Percentiles rank a stretch among this genome's conserved stretches.
Conservation (phyloP, 1,284 basidiomycete genomes). For the Malassezia dermatis region DNA sequence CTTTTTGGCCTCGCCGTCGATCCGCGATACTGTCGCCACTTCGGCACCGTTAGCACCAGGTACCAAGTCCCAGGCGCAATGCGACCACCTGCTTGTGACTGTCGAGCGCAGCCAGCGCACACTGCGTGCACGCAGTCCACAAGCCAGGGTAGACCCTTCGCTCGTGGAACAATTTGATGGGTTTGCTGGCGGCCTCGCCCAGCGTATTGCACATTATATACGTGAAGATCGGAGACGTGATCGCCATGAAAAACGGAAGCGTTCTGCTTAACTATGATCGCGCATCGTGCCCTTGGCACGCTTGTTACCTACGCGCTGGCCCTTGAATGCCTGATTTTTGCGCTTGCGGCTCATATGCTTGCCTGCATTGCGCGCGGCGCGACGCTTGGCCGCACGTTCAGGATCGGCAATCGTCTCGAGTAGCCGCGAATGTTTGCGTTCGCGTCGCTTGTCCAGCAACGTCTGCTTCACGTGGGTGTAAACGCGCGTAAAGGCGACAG, state of each 20-base stretch:
- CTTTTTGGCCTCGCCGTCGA: constrained; percentile 3
- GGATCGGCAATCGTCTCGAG: constrained; percentile 41
- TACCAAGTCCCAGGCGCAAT: not conserved
- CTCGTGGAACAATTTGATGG: constrained; percentile 5
- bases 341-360: constrained; percentile 30
- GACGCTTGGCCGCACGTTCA: constrained; percentile 25
- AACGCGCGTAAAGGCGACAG: constrained; percentile 63
- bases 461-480: constrained; percentile 72
- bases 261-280: not conserved
- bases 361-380: constrained; percentile 17
- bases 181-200: not conserved
- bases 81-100: constrained; percentile 9
- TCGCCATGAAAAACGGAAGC: not conserved
- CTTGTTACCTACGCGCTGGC: constrained; percentile 3
- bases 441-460: constrained; percentile 60
- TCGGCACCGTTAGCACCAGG: constrained; percentile 8
- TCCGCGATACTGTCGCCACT: not conserved
- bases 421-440: constrained; percentile 61
- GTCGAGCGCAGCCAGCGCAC: constrained; percentile 9
- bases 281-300: not conserved
- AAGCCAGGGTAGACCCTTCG: not conserved
- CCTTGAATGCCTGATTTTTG: constrained; percentile 19
- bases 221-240: not conserved
- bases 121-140: not conserved
- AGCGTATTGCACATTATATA: not conserved